Evolutionary conservation across 192 early-diverging fungal genomes (phyloP).

Genomic region (Coemansia sp.): DNA sequence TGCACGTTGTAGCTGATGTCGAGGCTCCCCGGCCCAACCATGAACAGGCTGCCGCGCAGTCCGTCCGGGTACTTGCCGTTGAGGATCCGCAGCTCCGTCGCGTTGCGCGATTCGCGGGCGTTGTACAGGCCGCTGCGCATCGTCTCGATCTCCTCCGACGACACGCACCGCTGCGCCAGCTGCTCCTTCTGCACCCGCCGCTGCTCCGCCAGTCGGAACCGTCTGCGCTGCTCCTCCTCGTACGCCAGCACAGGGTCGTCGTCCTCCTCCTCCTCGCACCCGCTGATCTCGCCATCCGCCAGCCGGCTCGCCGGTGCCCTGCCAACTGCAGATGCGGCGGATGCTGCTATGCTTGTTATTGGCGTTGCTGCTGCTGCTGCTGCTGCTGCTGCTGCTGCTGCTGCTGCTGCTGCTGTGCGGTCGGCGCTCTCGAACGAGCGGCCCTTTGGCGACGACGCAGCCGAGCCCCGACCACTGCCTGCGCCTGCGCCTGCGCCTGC

Average conservation of each 20-base stretch:
- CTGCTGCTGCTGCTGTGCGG: constrained; percentile 5
- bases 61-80: constrained; percentile 66
- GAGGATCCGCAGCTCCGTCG: constrained; percentile 53
- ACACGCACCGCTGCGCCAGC: constrained; percentile 26
- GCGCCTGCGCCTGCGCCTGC: constrained; percentile 2
- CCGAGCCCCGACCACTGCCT: constrained; percentile 17
- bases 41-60: constrained; percentile 65
- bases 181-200: constrained; percentile 41
- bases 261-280: constrained; percentile 7
- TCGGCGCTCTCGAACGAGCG: constrained; percentile 22
- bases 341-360: neutral
- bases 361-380: neutral
- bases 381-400: neutral
- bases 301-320: constrained; percentile 5
- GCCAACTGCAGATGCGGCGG: constrained; percentile 10
- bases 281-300: constrained; percentile 27
- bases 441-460: constrained; percentile 13
- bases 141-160: constrained; percentile 39
- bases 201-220: constrained; percentile 36
- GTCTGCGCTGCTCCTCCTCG: constrained; percentile 39
- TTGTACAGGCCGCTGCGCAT: constrained; percentile 60
- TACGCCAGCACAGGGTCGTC: constrained; percentile 20
- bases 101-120: constrained; percentile 49
- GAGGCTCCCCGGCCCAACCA: constrained; percentile 67
- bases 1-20: constrained; percentile 67